phyloP scores from a whole-genome alignment of 1,284 basidiomycete species.

The Apiotrichum gracile region DNA sequence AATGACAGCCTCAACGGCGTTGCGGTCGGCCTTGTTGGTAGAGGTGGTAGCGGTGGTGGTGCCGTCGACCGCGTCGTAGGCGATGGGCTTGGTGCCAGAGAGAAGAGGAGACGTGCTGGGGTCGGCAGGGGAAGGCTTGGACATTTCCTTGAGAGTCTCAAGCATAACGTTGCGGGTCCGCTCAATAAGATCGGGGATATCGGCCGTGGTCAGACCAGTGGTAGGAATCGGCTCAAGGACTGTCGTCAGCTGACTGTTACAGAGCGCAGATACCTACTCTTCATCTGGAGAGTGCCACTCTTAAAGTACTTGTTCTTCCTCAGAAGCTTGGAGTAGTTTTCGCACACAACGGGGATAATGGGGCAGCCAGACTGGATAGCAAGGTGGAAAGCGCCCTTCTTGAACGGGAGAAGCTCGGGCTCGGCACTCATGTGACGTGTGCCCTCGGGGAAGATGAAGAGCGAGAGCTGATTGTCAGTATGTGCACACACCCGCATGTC shows the following conservation, averaged over 20 bases:
- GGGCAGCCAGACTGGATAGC: slow-evolving; percentile 74
- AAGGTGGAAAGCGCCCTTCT: slow-evolving; percentile 97
- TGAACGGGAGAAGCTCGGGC: slow-evolving; percentile 75
- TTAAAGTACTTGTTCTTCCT: slow-evolving; percentile 72
- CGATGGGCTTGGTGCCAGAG: slow-evolving; percentile 2
- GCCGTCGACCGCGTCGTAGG: background rate
- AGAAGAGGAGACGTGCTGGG: background rate
- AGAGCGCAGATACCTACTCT: slow-evolving; percentile 62
- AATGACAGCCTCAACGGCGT: background rate
- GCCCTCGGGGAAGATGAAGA: slow-evolving; percentile 92
- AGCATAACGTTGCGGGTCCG: slow-evolving; percentile 48
- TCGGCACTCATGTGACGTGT: slow-evolving; percentile 67
- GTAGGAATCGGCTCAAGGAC: slow-evolving; percentile 52
- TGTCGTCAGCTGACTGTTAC: slow-evolving; percentile 42
- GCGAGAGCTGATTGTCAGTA: slow-evolving; percentile 54
- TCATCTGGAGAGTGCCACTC: slow-evolving; percentile 71
- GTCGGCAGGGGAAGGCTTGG: slow-evolving; percentile 3
- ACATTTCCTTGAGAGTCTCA: slow-evolving; percentile 38
- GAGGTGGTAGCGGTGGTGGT: background rate
- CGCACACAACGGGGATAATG: slow-evolving; percentile 84
- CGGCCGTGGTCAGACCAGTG: slow-evolving; percentile 44
- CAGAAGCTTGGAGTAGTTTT: slow-evolving; percentile 84
- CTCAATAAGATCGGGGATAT: slow-evolving; percentile 48
- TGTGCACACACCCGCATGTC: background rate
- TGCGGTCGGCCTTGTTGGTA: background rate